These are phyloP conservation scores for Beauveria pseudobassiana DNA, from an alignment of 2,329 filamentous ascomycete species.

Conservation along the genomic window DNA sequence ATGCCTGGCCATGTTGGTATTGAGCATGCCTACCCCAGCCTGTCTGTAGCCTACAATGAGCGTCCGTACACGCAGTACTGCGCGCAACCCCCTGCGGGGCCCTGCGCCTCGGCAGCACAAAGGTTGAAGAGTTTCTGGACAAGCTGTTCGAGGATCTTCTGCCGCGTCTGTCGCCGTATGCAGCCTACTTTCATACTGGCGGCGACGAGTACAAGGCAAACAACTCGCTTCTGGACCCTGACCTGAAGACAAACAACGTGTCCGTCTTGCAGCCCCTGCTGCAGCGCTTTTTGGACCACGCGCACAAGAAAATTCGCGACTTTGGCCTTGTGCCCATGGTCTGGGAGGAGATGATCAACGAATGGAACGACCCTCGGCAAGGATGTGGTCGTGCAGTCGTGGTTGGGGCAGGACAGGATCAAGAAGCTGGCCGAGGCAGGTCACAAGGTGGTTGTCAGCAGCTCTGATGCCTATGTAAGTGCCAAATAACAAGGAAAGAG, in stretches of 20 bases:
- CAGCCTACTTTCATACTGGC: slow-evolving; percentile 75
- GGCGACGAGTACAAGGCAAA: slow-evolving; percentile 81
- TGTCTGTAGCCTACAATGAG: slow-evolving; percentile 58
- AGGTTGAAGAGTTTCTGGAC: slow-evolving; percentile 64
- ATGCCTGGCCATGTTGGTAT: slow-evolving; percentile 75
- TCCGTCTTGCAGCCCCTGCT: slow-evolving; percentile 65
- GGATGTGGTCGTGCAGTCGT: slow-evolving; percentile 71
- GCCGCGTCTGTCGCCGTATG: slow-evolving; percentile 61
- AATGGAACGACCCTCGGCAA: slow-evolving; percentile 66
- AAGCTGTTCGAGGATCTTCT: slow-evolving; percentile 68
- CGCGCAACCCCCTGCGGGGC: slow-evolving; percentile 57
- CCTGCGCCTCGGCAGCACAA: slow-evolving; percentile 67
- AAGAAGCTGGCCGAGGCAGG: slow-evolving; percentile 53
- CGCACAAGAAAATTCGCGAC: slow-evolving; percentile 56
- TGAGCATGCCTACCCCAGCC: slow-evolving; percentile 58
- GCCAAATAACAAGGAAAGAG: background rate
- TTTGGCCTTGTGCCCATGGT: slow-evolving; percentile 66
- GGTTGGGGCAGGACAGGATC: slow-evolving; percentile 60
- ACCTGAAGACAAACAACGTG: slow-evolving; percentile 58
- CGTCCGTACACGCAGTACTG: slow-evolving; percentile 53
- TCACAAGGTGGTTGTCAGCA: slow-evolving; percentile 65
- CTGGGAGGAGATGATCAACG: slow-evolving; percentile 80
- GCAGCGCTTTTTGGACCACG: slow-evolving; percentile 67
- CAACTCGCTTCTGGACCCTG: slow-evolving; percentile 65
- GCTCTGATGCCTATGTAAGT: slow-evolving; percentile 70